These are phyloP conservation scores for Avena sativa DNA, from an alignment of 176 grass and related monocot species.

Conservation along the genomic window DNA sequence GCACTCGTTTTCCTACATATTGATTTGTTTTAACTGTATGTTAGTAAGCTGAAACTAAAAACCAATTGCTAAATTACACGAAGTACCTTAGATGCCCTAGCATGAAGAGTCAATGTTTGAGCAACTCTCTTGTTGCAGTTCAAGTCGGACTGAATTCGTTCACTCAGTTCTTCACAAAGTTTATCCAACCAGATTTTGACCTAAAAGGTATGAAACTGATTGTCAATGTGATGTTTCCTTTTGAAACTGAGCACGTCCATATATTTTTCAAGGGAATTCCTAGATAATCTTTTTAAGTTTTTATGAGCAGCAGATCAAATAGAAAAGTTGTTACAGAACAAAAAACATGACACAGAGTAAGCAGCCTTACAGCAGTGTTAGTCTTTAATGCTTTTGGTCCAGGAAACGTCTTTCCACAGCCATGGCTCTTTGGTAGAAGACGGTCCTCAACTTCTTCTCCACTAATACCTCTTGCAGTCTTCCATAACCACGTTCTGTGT, in stretches of 20 bases:
- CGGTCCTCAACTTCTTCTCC: slow-evolving; percentile 93
- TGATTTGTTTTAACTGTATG: slow-evolving; percentile 1
- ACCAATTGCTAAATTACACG: background rate
- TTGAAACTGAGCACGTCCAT: background rate
- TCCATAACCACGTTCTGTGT: slow-evolving; percentile 93
- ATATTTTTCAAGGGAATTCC: background rate
- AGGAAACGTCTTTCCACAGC: slow-evolving; percentile 98
- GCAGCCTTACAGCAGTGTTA: slow-evolving; percentile 50
- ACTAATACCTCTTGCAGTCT: slow-evolving; percentile 85
- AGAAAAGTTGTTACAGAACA: background rate
- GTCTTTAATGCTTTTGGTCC: slow-evolving; percentile 84
- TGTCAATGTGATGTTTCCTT: background rate
- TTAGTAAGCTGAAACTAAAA: slow-evolving; percentile 6
- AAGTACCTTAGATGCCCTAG: slow-evolving; percentile 82
- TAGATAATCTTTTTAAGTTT: background rate
- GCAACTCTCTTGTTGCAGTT: slow-evolving; percentile 85
- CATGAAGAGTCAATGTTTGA: slow-evolving; percentile 80
- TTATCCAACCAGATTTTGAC: slow-evolving; percentile 60
- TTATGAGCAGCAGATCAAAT: slow-evolving; percentile 4
- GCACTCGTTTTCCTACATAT: slow-evolving; percentile 49
- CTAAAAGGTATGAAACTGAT: slow-evolving; percentile 43
- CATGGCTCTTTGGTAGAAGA: slow-evolving; percentile 90
- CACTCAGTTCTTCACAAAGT: slow-evolving; percentile 91
- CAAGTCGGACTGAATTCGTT: slow-evolving; percentile 87
- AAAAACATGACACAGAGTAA: slow-evolving; percentile 17